Evolutionary conservation across 176 grass and related monocot genomes (phyloP), one percentile per base, ranked within the genome.

Genomic region (Raddia distichophylla): DNA sequence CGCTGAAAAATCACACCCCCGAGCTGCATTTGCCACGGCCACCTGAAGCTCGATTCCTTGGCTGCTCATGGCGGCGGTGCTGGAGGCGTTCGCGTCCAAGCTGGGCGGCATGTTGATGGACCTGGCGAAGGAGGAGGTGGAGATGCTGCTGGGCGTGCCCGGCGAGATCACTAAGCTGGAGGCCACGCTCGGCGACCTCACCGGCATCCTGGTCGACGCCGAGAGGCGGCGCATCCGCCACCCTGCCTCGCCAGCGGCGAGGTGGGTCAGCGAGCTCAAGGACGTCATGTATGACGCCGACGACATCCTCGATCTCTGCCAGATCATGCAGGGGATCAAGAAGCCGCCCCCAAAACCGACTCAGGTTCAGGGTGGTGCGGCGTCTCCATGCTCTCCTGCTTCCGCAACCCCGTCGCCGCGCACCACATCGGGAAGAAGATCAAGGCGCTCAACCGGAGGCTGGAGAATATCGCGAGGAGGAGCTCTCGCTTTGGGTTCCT

Each of bases 261-360:
- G 5, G 1, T 89, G 82, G 73, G 12, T 75, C 3, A 54, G 64
- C 27, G 27, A 27, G 27, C 27, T 27, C 27, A 27, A 27, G 27
- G 27, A 27, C 27, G 27, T 27, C 27, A 80, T 92, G 83, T 92
- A 86, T 8, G 79, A 92, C 5, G 69, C 83, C 6, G 83, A 89
- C 15, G 83, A 92, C 13, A 80, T 92, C 48, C 46, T 92, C 43
- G 90, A 89, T 22, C 55, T 73, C 7, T 89, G 48, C 62, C 17
- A 54, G 2, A 57, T 92, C 67, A 53, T 58, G 48, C 42, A 61
- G 33, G 45, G 0, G 69, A 15, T 27, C 27, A 27, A 27, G 27
- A 27, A 27, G 27, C 27, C 27, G 27, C 27, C 27, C 27, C 27
- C 27, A 27, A 27, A 27, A 27, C 27, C 27, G 27, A 27, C 27